Conservation (phyloP, 2,329 filamentous ascomycete species). For the Xylariaceae sp. region DNA sequence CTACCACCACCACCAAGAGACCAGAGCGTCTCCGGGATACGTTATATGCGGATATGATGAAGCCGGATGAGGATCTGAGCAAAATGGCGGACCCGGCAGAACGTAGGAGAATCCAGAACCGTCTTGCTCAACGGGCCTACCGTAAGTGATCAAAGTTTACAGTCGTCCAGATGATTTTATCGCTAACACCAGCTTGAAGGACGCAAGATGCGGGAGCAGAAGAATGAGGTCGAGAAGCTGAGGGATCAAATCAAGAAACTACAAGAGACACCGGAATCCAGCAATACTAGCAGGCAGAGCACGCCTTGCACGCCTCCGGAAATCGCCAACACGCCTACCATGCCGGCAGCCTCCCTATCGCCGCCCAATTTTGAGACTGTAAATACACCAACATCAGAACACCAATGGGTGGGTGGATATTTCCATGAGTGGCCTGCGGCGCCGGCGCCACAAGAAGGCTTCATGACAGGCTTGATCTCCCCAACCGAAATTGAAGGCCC, state of each 20-base stretch:
- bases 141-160: conserved; percentile 14
- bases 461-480: conserved; percentile 21
- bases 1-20: conserved; percentile 17
- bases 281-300: conserved; percentile 22
- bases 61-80: conserved; percentile 26
- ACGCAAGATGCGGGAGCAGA: conserved; percentile 27
- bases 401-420: conserved; percentile 25
- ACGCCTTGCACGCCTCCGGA: conserved; percentile 23
- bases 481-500: conserved; percentile 19
- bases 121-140: conserved; percentile 25
- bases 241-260: conserved; percentile 26
- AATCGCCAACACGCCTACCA: conserved; percentile 13
- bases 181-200: conserved; percentile 16
- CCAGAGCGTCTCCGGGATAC: conserved; percentile 25
- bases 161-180: not conserved
- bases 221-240: conserved; percentile 28
- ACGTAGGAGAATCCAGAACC: conserved; percentile 24
- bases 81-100: conserved; percentile 25
- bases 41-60: conserved; percentile 27
- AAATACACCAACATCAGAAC: conserved; percentile 20
- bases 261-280: conserved; percentile 24
- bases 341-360: conserved; percentile 17
- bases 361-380: conserved; percentile 21
- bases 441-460: conserved; percentile 17
- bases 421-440: conserved; percentile 24